Base-by-base conservation (phyloP, 2,329 filamentous ascomycete species). In the Peltaster fructicola region DNA sequence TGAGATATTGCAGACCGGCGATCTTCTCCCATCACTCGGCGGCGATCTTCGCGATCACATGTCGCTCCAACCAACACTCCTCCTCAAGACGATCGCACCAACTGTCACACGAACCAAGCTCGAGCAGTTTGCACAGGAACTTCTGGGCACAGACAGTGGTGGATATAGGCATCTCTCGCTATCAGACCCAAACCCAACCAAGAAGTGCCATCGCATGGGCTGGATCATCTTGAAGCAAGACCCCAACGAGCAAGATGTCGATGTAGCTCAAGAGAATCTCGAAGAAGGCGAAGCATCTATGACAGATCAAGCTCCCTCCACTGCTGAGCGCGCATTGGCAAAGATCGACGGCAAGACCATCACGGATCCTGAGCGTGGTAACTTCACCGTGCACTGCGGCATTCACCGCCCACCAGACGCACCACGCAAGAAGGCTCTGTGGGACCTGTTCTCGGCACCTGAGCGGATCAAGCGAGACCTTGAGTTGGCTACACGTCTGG, bases 271-370 rank as follows among this genome's bases (percentile, higher is more conserved):
- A 15, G 56, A 63, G 11, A 38, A 36, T 11, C 23, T 32, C 7
- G 32, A 36, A 14, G 29, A 31, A 3, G 35, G 33, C 11, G 32
- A 30, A 3, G 13, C 22, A 30, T 15, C 31, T 29, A 21, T 28
- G 22, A 30, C 10, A 19, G 31, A 23, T 16, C 51, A 52, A 15
- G 40, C 45, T 6, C 48, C 50, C 8, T 33, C 29, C 11, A 33
- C 35, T 6, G 41, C 38, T 23, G 78, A 92, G 22, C 85, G 78
- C 44, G 85, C 85, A 1, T 64, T 93, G 0, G 81, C 88, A 33
- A 80, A 82, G n/a, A 75, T 98, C 40, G 95, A 98, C 43, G 81
- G 84, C 38, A 95, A 98, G 59, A 92, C 82, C 0, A 91, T 98
- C 33, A 81, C 91, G 43, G 88, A 98, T 45, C 76, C 91, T 37